A percentile compares a stretch with the other conserved stretches of the same genome.
Evolutionary conservation across 805 yeast species (phyloP).

Genomic region (Monosporozyma unispora): DNA sequence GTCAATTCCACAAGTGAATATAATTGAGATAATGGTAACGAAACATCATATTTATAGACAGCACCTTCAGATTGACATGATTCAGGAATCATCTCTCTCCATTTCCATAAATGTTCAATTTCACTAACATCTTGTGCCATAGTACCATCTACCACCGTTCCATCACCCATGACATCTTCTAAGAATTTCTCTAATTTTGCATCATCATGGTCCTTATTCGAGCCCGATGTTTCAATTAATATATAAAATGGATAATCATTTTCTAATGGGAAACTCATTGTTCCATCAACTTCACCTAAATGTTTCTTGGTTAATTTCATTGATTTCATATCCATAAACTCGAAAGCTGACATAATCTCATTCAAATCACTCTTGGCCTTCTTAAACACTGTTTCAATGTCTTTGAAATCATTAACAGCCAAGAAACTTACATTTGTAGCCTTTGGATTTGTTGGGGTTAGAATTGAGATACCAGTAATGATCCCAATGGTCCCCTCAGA

Average conservation of each 20-base stretch:
- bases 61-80: constrained; percentile 82
- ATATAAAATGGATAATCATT: constrained; percentile 81
- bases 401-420: constrained; percentile 71
- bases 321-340: constrained; percentile 76
- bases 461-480: constrained; percentile 80
- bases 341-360: constrained; percentile 87
- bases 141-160: constrained; percentile 81
- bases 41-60: constrained; percentile 94
- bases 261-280: constrained; percentile 63
- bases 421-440: constrained; percentile 82
- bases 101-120: constrained; percentile 72
- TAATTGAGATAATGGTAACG: constrained; percentile 73
- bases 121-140: constrained; percentile 95
- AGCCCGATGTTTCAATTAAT: constrained; percentile 92
- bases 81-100: constrained; percentile 94
- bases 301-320: constrained; percentile 57
- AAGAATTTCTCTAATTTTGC: constrained; percentile 78
- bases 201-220: constrained; percentile 87
- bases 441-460: constrained; percentile 84
- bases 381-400: constrained; percentile 74
- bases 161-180: constrained; percentile 78
- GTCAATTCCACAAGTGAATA: constrained; percentile 77
- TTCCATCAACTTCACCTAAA: constrained; percentile 32
- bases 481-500: constrained; percentile 89
- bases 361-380: constrained; percentile 70